These are phyloP conservation scores for Trichoderma sp. DNA, from an alignment of 2,329 filamentous ascomycete species.

Conservation along the genomic window DNA sequence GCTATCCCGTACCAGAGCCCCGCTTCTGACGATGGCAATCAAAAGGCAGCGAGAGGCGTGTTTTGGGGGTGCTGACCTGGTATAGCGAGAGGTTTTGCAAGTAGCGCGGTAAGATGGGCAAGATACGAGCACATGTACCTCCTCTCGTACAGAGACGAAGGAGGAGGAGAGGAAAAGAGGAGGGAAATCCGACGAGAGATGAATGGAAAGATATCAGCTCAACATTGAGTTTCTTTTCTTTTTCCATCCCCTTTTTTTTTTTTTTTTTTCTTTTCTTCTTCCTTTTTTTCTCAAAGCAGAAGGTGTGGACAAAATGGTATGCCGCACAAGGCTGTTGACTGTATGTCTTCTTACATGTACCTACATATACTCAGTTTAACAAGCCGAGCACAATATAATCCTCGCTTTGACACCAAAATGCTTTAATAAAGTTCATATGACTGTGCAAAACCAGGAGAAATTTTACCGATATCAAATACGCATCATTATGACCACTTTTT, in stretches of 20 bases:
- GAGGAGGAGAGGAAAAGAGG: neutral
- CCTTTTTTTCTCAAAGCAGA: neutral
- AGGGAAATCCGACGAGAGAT: neutral
- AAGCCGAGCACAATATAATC: neutral
- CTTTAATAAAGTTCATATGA: neutral
- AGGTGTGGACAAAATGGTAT: neutral
- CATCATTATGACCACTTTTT: neutral
- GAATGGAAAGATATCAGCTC: neutral
- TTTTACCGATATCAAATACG: neutral
- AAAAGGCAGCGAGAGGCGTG: neutral
- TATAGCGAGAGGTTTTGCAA: neutral
- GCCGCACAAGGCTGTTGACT: neutral
- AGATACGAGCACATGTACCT: neutral
- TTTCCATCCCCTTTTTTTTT: too few species aligned
- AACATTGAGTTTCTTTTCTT: neutral
- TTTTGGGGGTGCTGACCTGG: neutral
- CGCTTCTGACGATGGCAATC: constrained; percentile 20
- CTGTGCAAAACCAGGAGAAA: neutral
- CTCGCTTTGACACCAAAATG: neutral
- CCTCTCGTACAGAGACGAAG: neutral
- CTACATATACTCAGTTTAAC: neutral
- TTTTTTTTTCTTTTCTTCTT: too few species aligned
- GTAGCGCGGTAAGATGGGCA: neutral
- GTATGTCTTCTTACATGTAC: neutral
- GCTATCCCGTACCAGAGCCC: constrained; percentile 13